Evolutionary conservation across 2,329 filamentous ascomycete genomes (phyloP).

Genomic region (Cytospora paraplurivora): DNA sequence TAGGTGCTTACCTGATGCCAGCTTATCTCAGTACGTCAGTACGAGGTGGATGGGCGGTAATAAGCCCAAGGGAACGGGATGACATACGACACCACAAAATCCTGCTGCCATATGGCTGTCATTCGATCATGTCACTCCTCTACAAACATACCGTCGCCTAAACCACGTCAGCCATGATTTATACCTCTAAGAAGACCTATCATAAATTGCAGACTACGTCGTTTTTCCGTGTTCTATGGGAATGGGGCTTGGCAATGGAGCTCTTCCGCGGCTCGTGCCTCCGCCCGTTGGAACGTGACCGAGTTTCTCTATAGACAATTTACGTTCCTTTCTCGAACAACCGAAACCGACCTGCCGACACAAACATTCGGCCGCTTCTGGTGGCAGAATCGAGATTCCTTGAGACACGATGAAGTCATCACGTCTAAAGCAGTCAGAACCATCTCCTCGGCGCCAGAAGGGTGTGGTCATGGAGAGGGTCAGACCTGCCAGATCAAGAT

Average conservation of each 20-base stretch:
- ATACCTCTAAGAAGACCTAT: background rate
- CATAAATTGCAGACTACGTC: background rate
- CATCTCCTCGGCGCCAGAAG: background rate
- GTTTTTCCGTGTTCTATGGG: constrained; percentile 3
- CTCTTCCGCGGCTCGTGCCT: constrained; percentile 4
- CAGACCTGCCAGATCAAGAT: constrained; percentile 11
- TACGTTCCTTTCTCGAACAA: background rate
- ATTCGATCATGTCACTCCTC: background rate
- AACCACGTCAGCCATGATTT: background rate
- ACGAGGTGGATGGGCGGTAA: background rate
- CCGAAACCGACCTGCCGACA: background rate
- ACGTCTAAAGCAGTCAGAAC: background rate
- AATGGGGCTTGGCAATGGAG: constrained; percentile 20
- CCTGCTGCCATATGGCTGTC: no score
- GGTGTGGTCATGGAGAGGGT: constrained; percentile 2
- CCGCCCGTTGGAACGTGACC: constrained; percentile 17
- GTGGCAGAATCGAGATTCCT: constrained; percentile 9
- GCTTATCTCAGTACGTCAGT: background rate
- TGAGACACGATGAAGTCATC: constrained; percentile 23
- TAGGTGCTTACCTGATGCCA: no score
- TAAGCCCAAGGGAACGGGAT: background rate
- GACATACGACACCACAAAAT: no score
- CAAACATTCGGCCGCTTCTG: background rate
- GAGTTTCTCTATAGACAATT: background rate
- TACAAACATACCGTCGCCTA: background rate